Evolutionary conservation across 768 basidiomycete genomes (phyloP).

Genomic region (Macrocybe gigantea): DNA sequence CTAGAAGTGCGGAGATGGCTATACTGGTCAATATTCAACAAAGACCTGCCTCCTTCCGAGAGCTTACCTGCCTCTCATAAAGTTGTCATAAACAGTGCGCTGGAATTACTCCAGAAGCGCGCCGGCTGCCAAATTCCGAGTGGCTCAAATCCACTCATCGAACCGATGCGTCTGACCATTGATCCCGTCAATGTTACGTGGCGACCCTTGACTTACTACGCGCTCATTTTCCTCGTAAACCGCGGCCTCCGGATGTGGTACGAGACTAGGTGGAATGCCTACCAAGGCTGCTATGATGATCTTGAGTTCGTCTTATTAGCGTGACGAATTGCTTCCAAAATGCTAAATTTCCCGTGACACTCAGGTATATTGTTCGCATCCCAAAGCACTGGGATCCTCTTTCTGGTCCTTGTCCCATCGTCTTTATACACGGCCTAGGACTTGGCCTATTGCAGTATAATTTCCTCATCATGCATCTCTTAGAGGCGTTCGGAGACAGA

Average conservation of each 20-base stretch:
- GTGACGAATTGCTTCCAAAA: background rate
- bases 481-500: constrained; percentile 51
- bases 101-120: constrained; percentile 65
- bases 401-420: constrained; percentile 58
- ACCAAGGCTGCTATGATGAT: constrained; percentile 45
- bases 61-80: constrained; percentile 39
- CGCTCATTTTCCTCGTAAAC: constrained; percentile 43
- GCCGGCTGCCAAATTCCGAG: constrained; percentile 60
- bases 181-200: constrained; percentile 67
- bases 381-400: constrained; percentile 61
- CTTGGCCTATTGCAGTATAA: constrained; percentile 74
- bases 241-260: constrained; percentile 40
- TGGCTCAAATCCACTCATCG: constrained; percentile 45
- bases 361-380: constrained; percentile 69
- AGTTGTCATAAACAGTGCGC: constrained; percentile 48
- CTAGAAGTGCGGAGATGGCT: constrained; percentile 70
- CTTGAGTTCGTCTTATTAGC: constrained; percentile 51
- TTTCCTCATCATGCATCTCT: constrained; percentile 51
- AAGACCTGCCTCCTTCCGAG: constrained; percentile 48
- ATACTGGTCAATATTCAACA: constrained; percentile 79
- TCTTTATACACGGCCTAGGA: constrained; percentile 88
- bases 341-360: background rate
- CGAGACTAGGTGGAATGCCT: constrained; percentile 32
- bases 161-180: constrained; percentile 65
- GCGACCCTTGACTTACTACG: constrained; percentile 68